A percentile compares a stretch with the other conserved stretches of the same genome.
Evolutionary conservation across 495 filamentous ascomycete species (phyloP).

Genomic region (Cercophora newfieldiana): DNA sequence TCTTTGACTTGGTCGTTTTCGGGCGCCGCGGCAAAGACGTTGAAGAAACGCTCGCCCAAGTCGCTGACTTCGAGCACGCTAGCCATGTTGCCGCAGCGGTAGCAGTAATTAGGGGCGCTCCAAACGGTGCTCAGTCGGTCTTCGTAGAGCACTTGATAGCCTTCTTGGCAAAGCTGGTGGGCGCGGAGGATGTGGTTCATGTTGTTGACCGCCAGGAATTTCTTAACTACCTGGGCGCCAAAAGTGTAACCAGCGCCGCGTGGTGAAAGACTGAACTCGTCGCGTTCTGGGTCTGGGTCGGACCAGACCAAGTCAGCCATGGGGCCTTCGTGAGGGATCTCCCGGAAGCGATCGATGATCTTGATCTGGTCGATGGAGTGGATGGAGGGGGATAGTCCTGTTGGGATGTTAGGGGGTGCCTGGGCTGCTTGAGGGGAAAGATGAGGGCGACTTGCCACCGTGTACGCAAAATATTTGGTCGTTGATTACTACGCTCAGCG

Average conservation of each 20-base stretch:
- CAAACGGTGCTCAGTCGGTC: slow-evolving; percentile 93
- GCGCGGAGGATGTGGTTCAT: slow-evolving; percentile 97
- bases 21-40: slow-evolving; percentile 94
- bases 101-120: slow-evolving; percentile 97
- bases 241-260: slow-evolving; percentile 96
- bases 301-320: slow-evolving; percentile 99
- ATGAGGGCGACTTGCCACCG: slow-evolving; percentile 56
- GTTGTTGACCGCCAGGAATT: slow-evolving; percentile 93
- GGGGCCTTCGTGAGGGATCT: slow-evolving; percentile 96
- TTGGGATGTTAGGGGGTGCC: background rate
- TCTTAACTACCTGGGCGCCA: slow-evolving; percentile 93
- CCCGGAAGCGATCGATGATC: slow-evolving; percentile 96
- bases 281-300: slow-evolving; percentile 90
- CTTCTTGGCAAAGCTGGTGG: slow-evolving; percentile 96
- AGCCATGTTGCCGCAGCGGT: slow-evolving; percentile 94
- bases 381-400: slow-evolving; percentile 87
- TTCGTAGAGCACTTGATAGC: slow-evolving; percentile 93
- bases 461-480: slow-evolving; percentile 99
- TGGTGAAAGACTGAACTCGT: slow-evolving; percentile 93
- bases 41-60: slow-evolving; percentile 87
- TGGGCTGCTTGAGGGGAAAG: background rate
- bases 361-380: slow-evolving; percentile 99
- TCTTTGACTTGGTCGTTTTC: slow-evolving; percentile 93
- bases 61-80: slow-evolving; percentile 95
- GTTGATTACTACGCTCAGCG: slow-evolving; percentile 94